Evolutionary conservation across 495 filamentous ascomycete genomes (phyloP), one percentile per base, ranked within the genome.

Genomic region (Penicillium bovifimosum): DNA sequence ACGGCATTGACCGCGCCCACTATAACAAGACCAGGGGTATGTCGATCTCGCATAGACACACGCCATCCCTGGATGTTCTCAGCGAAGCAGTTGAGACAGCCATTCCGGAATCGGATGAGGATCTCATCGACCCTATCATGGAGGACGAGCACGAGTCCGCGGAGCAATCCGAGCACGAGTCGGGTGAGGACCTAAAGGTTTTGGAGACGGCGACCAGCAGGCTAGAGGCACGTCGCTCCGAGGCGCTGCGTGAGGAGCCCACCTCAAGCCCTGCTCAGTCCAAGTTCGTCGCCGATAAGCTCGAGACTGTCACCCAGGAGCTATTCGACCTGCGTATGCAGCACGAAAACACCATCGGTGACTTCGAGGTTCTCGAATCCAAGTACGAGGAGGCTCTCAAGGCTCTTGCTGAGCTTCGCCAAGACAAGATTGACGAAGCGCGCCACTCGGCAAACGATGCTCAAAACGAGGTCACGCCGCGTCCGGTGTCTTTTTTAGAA

Each of bases 401-500:
- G 26, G 83, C 88, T 6, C 64, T 99, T 26, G 85, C 87, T 8
- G 84, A 87, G 62, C 70, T 96, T 35, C 70, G 58, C 18, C 91
- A 95, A 62, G 91, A 96, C 63, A 82, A 83, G 24, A 76, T 88
- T 8, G 91, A 96, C 56, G 91, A 96, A 72, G 79, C 85, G 28
- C 83, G 83, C 39, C 90, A 91, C 62, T 76, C 80, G 14, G 73
- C 76, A 13, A 70, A 63, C 1, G 27, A 18, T 5, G 55, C 54
- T 10, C 77, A 80, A 39, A 76, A 80, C 53, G 76, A 80, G 41
- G 68, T 34, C 13, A 24, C 79, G 36, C 83, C 83, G 9, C 78
- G 90, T 45, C 88, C 91, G 11, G 76, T 81, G 46, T 95, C 91
- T 86, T 96, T 96, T 91, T 87, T 96, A 88, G 90, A 82, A 56